A percentile compares a stretch with the other conserved stretches of the same genome.
Conservation (phyloP, 495 filamentous ascomycete genomes). For the Neurospora discreta region DNA sequence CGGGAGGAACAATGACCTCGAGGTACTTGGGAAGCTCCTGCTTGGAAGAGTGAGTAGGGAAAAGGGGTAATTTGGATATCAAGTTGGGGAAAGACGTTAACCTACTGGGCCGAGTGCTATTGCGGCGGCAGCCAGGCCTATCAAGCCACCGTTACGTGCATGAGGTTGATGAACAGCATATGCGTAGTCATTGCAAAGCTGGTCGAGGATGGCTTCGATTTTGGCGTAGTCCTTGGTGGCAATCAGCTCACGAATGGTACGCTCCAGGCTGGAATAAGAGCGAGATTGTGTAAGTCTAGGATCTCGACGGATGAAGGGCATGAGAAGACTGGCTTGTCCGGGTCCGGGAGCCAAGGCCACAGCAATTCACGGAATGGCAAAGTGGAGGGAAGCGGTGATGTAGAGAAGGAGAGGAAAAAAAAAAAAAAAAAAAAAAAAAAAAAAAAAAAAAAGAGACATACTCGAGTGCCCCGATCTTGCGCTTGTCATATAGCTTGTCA, state of each 20-base stretch:
- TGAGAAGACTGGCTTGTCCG: background rate
- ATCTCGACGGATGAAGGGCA: background rate
- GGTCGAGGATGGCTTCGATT: constrained; percentile 78
- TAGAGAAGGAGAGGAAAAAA: constrained; percentile 1
- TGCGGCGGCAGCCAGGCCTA: constrained; percentile 89
- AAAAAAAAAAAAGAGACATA: constrained; percentile 36
- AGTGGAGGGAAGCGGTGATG: background rate
- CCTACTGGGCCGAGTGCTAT: constrained; percentile 89
- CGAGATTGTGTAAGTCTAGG: constrained; percentile 8
- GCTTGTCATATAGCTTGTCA: constrained; percentile 96
- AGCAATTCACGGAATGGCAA: background rate
- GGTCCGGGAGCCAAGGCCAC: constrained; percentile 4
- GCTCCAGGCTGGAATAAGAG: constrained; percentile 63
- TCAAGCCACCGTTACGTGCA: constrained; percentile 91
- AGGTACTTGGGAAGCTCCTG: constrained; percentile 85
- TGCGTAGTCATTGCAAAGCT: constrained; percentile 95
- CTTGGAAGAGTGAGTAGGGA: constrained; percentile 3
- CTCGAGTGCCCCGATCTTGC: constrained; percentile 95
- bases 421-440: background rate
- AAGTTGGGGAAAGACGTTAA: constrained; percentile 6
- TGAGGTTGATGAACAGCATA: constrained; percentile 97
- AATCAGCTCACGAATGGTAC: constrained; percentile 76
- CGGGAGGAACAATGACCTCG: constrained; percentile 86
- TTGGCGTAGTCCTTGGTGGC: constrained; percentile 62
- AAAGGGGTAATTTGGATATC: background rate